Conservation (phyloP, 2,329 filamentous ascomycete species). For the Metarhizium guizhouense region DNA sequence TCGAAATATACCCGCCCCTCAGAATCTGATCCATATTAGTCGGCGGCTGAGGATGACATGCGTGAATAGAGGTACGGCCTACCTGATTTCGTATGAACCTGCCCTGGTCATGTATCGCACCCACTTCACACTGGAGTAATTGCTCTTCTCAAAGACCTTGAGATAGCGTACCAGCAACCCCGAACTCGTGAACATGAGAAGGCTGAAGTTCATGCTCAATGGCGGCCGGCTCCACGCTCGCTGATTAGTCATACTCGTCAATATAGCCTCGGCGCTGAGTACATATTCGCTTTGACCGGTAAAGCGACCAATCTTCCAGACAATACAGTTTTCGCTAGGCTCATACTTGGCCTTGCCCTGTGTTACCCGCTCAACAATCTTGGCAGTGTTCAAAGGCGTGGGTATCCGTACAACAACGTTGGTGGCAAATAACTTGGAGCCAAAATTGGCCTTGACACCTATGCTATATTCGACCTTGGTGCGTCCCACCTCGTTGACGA, state of each 20-base stretch:
- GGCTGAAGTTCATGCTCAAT: slow-evolving; percentile 80
- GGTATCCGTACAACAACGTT: slow-evolving; percentile 93
- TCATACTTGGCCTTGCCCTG: slow-evolving; percentile 99
- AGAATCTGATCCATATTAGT: slow-evolving; percentile 23
- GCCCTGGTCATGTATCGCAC: slow-evolving; percentile 98
- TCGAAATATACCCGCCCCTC: slow-evolving; percentile 9
- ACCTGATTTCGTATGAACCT: slow-evolving; percentile 96
- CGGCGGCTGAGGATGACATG: background rate
- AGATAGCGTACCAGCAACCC: slow-evolving; percentile 87
- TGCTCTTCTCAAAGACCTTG: slow-evolving; percentile 99
- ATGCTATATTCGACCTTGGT: slow-evolving; percentile 99
- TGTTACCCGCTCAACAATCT: slow-evolving; percentile 83
- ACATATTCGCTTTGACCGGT: slow-evolving; percentile 97
- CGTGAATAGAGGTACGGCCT: slow-evolving; percentile 10
- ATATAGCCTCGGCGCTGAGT: slow-evolving; percentile 81
- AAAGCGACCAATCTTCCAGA: slow-evolving; percentile 99
- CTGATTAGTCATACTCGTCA: slow-evolving; percentile 97
- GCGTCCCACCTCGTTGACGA: slow-evolving; percentile 94
- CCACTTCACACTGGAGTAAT: slow-evolving; percentile 98
- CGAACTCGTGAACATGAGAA: slow-evolving; percentile 97
- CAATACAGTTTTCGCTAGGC: slow-evolving; percentile 93
- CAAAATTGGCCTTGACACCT: slow-evolving; percentile 94
- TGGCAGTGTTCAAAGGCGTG: slow-evolving; percentile 91
- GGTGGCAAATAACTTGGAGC: slow-evolving; percentile 90
- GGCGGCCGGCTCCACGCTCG: slow-evolving; percentile 95